A percentile compares a stretch with the other conserved stretches of the same genome.
These are phyloP conservation scores for Rhynchospora pubera DNA, from an alignment of 176 grass and related monocot species.

Conservation along the genomic window DNA sequence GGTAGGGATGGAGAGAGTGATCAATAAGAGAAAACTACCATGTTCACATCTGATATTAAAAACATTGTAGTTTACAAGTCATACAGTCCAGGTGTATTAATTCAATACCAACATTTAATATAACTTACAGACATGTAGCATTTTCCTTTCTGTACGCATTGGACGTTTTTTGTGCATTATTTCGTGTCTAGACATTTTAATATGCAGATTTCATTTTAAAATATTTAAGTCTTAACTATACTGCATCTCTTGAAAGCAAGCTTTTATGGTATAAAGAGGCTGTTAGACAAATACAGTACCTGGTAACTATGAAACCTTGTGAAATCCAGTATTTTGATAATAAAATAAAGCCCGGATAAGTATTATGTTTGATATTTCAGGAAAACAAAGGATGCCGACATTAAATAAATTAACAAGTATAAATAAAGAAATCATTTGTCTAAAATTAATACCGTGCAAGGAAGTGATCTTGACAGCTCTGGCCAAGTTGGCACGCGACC, in stretches of 20 bases:
- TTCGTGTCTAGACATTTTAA: background rate
- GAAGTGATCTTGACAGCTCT: conserved; percentile 61
- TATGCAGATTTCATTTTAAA: background rate
- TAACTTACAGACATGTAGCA: background rate
- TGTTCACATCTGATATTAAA: background rate
- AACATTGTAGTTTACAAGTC: background rate
- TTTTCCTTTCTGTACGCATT: background rate
- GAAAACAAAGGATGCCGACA: background rate
- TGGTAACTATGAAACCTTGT: background rate
- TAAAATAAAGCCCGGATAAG: background rate
- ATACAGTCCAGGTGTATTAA: background rate
- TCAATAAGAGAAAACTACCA: background rate
- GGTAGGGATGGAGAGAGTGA: background rate
- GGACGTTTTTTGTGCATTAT: background rate
- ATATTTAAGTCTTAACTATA: background rate
- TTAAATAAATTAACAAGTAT: background rate
- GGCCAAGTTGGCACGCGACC: conserved; percentile 59
- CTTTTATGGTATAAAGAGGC: background rate
- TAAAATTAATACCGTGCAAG: conserved; percentile 54
- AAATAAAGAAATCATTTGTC: background rate
- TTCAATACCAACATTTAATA: background rate
- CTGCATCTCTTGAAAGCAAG: background rate
- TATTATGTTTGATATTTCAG: background rate
- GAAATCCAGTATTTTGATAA: background rate
- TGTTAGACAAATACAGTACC: background rate